phyloP scores from a whole-genome alignment of 83 land plant genomes.

The Picea abies region DNA sequence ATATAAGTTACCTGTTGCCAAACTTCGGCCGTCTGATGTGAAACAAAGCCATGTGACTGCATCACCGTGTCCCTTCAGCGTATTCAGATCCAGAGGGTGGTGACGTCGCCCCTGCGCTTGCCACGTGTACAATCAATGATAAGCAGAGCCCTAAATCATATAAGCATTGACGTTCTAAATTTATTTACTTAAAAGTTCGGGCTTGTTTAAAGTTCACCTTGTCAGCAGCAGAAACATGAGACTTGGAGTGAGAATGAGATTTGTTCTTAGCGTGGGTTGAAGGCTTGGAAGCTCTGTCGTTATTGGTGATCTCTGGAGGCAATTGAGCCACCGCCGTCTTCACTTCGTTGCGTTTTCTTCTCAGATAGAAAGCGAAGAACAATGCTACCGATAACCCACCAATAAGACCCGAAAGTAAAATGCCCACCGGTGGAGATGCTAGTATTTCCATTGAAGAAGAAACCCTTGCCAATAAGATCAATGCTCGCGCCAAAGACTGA shows the following conservation, averaged over 20 bases:
- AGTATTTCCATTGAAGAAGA: background rate
- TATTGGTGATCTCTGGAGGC: background rate
- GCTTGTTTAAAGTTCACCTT: background rate
- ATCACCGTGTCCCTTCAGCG: slow-evolving; percentile 96
- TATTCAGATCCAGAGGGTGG: slow-evolving; percentile 87
- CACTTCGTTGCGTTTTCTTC: slow-evolving; percentile 19
- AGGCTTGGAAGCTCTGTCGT: background rate
- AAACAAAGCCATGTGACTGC: slow-evolving; percentile 76
- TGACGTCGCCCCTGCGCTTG: slow-evolving; percentile 75
- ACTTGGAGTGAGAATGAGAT: no score
- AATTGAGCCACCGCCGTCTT: background rate
- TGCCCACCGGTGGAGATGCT: background rate
- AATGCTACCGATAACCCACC: slow-evolving; percentile 53
- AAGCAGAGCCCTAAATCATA: no score
- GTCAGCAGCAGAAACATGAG: slow-evolving; percentile 13
- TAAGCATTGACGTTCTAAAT: no score
- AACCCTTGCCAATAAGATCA: background rate
- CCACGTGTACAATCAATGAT: background rate
- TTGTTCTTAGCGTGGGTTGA: background rate
- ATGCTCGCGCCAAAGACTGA: no score
- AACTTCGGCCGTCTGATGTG: slow-evolving; percentile 72
- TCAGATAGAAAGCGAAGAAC: slow-evolving; percentile 52
- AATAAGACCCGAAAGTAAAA: slow-evolving; percentile 40
- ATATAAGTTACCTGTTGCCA: slow-evolving; percentile 73
- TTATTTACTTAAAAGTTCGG: no score